Conservation (phyloP, 768 basidiomycete genomes). For the Suillus americanus region DNA sequence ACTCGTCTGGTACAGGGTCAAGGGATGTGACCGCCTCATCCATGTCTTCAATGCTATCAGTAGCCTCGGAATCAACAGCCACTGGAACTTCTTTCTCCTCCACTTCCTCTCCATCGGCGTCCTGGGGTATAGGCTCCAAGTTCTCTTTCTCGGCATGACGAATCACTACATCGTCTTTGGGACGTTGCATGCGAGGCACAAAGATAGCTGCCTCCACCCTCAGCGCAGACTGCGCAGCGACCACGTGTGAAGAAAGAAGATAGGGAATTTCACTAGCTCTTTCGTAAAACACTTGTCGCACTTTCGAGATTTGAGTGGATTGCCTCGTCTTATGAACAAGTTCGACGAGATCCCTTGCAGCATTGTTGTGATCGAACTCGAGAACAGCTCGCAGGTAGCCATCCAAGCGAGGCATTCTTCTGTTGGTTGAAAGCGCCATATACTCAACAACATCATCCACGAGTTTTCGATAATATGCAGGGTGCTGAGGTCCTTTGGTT, state of each 20-base stretch:
- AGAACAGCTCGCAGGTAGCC: constrained; percentile 15
- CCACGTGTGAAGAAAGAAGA: constrained; percentile 22
- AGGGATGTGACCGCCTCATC: constrained; percentile 7
- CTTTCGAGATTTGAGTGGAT: not conserved
- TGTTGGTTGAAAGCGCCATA: not conserved
- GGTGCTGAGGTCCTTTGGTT: not conserved
- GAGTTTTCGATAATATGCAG: not conserved
- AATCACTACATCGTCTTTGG: not conserved
- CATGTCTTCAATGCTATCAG: constrained; percentile 6
- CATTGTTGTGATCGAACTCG: constrained; percentile 11
- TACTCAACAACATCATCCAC: not conserved
- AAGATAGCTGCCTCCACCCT: constrained; percentile 18
- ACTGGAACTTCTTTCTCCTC: constrained; percentile 7
- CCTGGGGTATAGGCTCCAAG: not conserved
- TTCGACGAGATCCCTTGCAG: constrained; percentile 21
- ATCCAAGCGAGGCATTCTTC: not conserved
- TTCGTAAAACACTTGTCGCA: constrained; percentile 32
- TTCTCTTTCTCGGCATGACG: not conserved
- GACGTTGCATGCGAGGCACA: constrained; percentile 9
- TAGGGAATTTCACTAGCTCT: constrained; percentile 29
- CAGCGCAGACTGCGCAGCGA: constrained; percentile 15
- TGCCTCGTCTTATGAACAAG: constrained; percentile 19
- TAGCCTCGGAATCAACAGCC: not conserved
- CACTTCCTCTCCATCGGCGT: not conserved
- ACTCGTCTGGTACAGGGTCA: constrained; percentile 11